Base-by-base conservation (phyloP, 2,329 filamentous ascomycete genomes). In the Fusarium hainanense region DNA sequence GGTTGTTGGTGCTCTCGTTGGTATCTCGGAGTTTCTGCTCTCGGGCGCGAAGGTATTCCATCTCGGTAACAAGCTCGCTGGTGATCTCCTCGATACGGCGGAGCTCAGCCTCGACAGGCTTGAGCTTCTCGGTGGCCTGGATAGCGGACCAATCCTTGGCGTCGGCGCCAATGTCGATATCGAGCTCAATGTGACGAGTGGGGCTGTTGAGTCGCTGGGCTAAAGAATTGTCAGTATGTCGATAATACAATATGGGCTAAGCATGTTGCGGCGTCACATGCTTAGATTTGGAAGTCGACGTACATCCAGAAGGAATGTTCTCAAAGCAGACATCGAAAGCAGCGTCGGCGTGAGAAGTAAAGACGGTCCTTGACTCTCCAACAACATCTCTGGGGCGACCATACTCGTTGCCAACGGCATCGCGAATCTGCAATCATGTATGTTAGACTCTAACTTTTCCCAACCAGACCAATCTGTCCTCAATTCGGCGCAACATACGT, bases 1-100 rank as follows among this genome's bases (percentile, higher is more conserved):
- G 89, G 83, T 92, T 96, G 84, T 99, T 99, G 72, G 96, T 99
- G 86, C 95, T 98, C 90, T 99, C 96, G 82, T 99, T 99, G 74
- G 96, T 99, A 84, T 99, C 95, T 80, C 96, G 88, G 75, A 99
- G 88, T 85, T 93, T 97, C 88, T 97, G 94, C 86, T 99, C 96
- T 75, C 96, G 89, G 41, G 82, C 76, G 72, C 96, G 89, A 75
- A 99, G 88, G 83, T 98, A 99, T 71, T 98, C 95, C 95, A 99
- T 97, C 87, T 98, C 95, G 69, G 82, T 82, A 50, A 98, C 95
- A 70, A 98, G 90, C 84, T 98, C 95, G 71, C 85, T 87, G 41
- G 97, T 92, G 78, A 95, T 87, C 83, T 98, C 96, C 81, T 97
- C 94, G 77, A 98, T 92, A 74, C 94, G 90, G 77, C 94, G 91